Evolutionary conservation across 2,329 filamentous ascomycete genomes (phyloP).

Genomic region (Myotisia sp.): DNA sequence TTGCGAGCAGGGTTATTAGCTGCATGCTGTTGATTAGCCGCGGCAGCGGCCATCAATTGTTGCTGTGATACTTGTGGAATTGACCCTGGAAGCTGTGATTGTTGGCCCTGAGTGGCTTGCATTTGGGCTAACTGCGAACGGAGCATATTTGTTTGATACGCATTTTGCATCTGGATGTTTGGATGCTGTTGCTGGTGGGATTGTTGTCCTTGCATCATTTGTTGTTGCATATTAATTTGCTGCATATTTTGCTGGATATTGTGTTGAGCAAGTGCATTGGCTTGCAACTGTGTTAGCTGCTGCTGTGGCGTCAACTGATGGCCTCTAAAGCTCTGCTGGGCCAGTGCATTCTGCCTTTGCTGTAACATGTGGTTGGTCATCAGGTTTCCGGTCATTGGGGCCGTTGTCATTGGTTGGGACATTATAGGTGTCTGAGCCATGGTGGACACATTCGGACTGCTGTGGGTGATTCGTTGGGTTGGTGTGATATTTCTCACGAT

Average conservation of each 20-base stretch:
- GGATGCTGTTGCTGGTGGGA: conserved; percentile 20
- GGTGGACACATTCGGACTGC: conserved; percentile 30
- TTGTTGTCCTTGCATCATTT: conserved; percentile 16
- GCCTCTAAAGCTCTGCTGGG: conserved; percentile 17
- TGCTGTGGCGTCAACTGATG: conserved; percentile 13
- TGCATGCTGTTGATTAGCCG: conserved; percentile 25
- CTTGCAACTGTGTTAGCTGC: conserved; percentile 13
- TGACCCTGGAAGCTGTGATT: conserved; percentile 18
- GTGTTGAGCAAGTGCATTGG: conserved; percentile 10
- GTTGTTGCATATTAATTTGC: no score
- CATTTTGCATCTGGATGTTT: conserved; percentile 19
- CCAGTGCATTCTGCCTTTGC: conserved; percentile 22
- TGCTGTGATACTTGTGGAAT: conserved; percentile 23
- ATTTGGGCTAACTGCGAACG: conserved; percentile 24
- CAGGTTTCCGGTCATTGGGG: conserved; percentile 24
- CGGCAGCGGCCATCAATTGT: conserved; percentile 27
- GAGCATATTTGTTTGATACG: conserved; percentile 26
- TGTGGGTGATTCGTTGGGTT: conserved; percentile 33
- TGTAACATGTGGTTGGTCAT: conserved; percentile 25
- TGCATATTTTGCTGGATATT: conserved; percentile 14
- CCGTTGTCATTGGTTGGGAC: conserved; percentile 28
- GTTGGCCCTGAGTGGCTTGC: conserved; percentile 15
- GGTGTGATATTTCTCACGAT: conserved; percentile 35
- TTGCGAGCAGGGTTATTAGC: conserved; percentile 10
- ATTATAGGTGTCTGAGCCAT: conserved; percentile 33